Conservation (phyloP, 805 yeast species). For the Wickerhamomyces ciferrii region DNA sequence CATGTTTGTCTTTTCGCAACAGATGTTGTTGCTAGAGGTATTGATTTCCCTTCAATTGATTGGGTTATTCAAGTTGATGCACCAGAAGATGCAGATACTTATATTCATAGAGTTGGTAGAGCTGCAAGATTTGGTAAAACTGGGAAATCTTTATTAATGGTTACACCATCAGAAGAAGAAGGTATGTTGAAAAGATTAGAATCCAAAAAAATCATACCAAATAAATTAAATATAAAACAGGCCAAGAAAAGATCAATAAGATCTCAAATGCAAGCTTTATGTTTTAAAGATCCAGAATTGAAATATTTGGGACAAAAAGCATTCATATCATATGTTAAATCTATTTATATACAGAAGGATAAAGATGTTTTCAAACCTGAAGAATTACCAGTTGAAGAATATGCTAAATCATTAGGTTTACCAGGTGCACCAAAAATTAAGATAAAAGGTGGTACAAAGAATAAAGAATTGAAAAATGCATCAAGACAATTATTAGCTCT, state of each 20-base stretch:
- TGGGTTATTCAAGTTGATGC: conserved; percentile 90
- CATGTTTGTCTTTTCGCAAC: conserved; percentile 83
- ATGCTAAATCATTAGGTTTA: conserved; percentile 83
- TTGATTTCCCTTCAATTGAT: conserved; percentile 94
- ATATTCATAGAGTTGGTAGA: conserved; percentile 92
- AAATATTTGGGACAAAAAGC: conserved; percentile 96
- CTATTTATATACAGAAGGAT: conserved; percentile 82
- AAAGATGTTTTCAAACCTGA: conserved; percentile 79
- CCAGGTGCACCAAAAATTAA: conserved; percentile 96
- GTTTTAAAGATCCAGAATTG: conserved; percentile 87
- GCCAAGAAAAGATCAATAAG: conserved; percentile 68
- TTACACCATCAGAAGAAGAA: conserved; percentile 79
- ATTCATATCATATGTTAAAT: conserved; percentile 83
- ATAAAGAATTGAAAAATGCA: conserved; percentile 74
- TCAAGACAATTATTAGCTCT: conserved; percentile 64
- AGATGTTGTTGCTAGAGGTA: conserved; percentile 96
- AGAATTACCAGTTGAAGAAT: conserved; percentile 73
- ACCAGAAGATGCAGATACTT: conserved; percentile 89
- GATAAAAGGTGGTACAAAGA: conserved; percentile 45
- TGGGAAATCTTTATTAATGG: conserved; percentile 82
- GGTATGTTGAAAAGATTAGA: conserved; percentile 63
- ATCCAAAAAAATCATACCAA: conserved; percentile 61
- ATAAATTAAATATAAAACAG: conserved; percentile 67
- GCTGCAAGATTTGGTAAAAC: conserved; percentile 88
- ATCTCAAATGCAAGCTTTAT: conserved; percentile 80